Base-by-base conservation (phyloP, 2,329 filamentous ascomycete genomes). In the Diaporthe capsici region DNA sequence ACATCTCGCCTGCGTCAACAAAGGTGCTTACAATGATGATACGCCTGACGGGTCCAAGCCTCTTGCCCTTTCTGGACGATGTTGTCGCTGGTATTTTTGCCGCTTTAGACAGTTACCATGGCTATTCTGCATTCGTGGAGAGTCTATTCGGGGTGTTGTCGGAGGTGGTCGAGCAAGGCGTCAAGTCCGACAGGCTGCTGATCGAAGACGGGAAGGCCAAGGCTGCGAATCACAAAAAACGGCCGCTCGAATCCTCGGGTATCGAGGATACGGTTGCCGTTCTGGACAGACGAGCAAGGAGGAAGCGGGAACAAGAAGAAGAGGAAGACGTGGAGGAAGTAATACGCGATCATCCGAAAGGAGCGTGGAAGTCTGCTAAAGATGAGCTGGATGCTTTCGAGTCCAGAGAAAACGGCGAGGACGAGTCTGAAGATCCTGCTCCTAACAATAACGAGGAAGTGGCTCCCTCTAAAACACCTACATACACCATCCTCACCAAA, bases 1-100 rank as follows among this genome's bases (percentile, higher is more conserved):
- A 98, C 78, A 93, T 98, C 71, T 96, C 95, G 0, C 96, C 96
- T 1, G 94, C 98, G 77, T 95, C 95, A 4, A 95, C 96, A 3
- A 94, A 96, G 79, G 97, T 98, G 2, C 85, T 99, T 67, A 90
- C 94, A 9, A 98, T 99, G 96, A 97, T 98, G 94, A 92, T 98
- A 76, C 92, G 91, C 37, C 89, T 99, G 20, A 95, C 95, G 25
- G 97, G 97, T 0, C 92, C 95, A 1, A 89, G 89, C 10, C 84
- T 99, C 31, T 88, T 99, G 15, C 95, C 96, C 0, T 98, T 96
- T 81, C 87, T 99, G 2, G 96, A 98, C 81, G 97, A 99, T 81
- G 91, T 98, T 0, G 92, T 98, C 4, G 94, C 93, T 6, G 96
- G 95, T 0, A 95, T 99, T 53, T 98, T 99, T 82, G 94, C 94